Evolutionary conservation across 164 flowering plant genomes (phyloP), one percentile per base, ranked within the genome.

Genomic region (Chimonanthus praecox): DNA sequence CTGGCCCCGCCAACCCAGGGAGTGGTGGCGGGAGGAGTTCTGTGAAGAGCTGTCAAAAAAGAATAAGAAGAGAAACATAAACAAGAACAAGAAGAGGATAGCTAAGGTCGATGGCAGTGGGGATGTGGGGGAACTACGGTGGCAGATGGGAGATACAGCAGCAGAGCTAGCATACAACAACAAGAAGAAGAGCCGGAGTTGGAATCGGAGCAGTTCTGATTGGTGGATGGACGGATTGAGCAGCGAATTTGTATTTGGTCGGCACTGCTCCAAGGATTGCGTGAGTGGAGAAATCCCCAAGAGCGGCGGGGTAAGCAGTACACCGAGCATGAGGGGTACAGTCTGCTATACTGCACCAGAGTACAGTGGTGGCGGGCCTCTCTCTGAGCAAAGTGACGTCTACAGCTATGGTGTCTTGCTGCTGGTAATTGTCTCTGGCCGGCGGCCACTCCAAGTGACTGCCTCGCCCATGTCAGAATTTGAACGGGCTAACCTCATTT

Each of bases 281-380:
- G 16, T 77, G 8, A 83, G 86, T 49, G 86, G 88, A 9, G 97
- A 92, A 18, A 83, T 88, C 21, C 92, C 92, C 13, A 92, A 90
- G 76, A 92, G 99, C 77, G 93, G 97, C 33, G 33, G 33, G 0
- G 76, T 92, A 49, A 91, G 97, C 74, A 96, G 98, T 71, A 96
- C 98, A 0, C 97, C 98, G 0, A 96, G 99, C 70, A 96, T 96
- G 98, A 87, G 98, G 80, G 98, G 99, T 49, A 96, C 99, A 2
- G 94, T 96, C 13, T 96, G 99, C 77, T 94, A 94, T 72, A 86
- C 90, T 68, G 98, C 99, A 45, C 99, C 98, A 0, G 99, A 96
- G 69, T 92, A 87, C 74, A 91, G 94, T 9, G 96, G 93, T 7
- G 74, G 71, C 0, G 94, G 95, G 3, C 78, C 77, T 70, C 79